Evolutionary conservation across 352 stramenopile species (phyloP), one percentile per base, ranked within the genome.

Genomic region (Pythium sukuiense): DNA sequence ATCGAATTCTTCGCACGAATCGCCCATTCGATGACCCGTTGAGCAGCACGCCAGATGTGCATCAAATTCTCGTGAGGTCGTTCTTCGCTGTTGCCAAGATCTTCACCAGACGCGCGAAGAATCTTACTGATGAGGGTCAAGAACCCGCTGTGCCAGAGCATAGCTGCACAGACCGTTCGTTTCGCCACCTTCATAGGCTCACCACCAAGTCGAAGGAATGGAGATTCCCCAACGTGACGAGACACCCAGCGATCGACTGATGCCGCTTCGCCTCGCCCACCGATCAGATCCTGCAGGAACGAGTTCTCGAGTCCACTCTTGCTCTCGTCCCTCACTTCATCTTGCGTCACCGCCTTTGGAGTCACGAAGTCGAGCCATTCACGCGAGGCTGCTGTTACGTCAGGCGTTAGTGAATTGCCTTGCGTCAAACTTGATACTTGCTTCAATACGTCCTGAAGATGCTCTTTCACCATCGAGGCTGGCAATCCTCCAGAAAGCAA

Each of bases 1-100:
- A 92, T 93, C 20, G 86, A 90, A 55, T 97, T 94, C 60, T 97
- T 97, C 13, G 85, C 84, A 35, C 89, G 82, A 54, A 97, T 93
- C 26, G 80, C 88, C 89, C 89, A 97, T 61, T 96, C 89, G 35
- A 95, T 91, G 16, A 97, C 87, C 30, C 89, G 76, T 50, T 97
- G 89, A 11, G 89, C 79, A 33, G 89, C 85, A 46, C 89, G 79
- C 89, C 89, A 97, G n/a, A 96, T 93, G 60, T 95, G 83, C 81
- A 94, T 95, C 54, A 97, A 76, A 43, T 92, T 96, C n/a, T 95
- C 85, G 53, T 93, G 81, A 11, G 89, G 89, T 33, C 88, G 82
- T 58, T 88, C 59, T 58, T 95, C 88, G 60, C 87, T 92, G 52
- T 84, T 75, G 24, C 73, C 71, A 18, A 87, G 68, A 59, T 81